Percentiles rank a stretch among this genome's conserved stretches.
Evolutionary conservation across 306 rosid genomes (phyloP).

Genomic region (Sophora flavescens): DNA sequence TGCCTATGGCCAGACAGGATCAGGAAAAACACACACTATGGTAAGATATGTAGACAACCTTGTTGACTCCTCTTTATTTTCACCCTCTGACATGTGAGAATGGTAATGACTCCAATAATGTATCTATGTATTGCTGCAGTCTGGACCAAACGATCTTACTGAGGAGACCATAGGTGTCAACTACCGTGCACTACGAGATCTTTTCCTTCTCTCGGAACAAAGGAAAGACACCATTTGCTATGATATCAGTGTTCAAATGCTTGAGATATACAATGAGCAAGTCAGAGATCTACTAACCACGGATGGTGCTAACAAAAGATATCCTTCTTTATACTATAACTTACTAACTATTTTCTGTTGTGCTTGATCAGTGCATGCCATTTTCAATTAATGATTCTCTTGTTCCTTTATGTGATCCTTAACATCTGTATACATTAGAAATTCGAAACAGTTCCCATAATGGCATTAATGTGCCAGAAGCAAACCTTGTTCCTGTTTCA

Average conservation of each 20-base stretch:
- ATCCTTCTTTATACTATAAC: constrained; percentile 60
- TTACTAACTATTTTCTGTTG: background rate
- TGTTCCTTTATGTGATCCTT: constrained; percentile 49
- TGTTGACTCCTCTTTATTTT: background rate
- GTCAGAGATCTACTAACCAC: constrained; percentile 81
- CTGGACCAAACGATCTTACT: constrained; percentile 73
- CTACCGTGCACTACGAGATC: constrained; percentile 86
- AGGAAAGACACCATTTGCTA: constrained; percentile 76
- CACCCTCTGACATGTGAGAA: background rate
- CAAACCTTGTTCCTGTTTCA: constrained; percentile 80
- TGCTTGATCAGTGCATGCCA: background rate
- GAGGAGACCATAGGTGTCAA: constrained; percentile 91
- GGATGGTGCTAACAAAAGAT: constrained; percentile 73
- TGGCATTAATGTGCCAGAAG: constrained; percentile 90
- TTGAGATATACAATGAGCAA: constrained; percentile 97
- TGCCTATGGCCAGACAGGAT: constrained; percentile 98
- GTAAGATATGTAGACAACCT: constrained; percentile 53
- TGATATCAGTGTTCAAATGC: constrained; percentile 91
- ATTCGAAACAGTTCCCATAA: constrained; percentile 77
- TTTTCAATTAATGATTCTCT: constrained; percentile 29
- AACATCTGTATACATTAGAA: constrained; percentile 71
- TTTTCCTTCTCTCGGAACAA: constrained; percentile 74
- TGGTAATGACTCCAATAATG: constrained; percentile 19
- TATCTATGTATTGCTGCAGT: constrained; percentile 55
- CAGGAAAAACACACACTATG: constrained; percentile 97